A percentile compares a stretch with the other conserved stretches of the same genome.
Evolutionary conservation across 139 green algal genomes (phyloP).

Genomic region (Chlorella sp.): DNA sequence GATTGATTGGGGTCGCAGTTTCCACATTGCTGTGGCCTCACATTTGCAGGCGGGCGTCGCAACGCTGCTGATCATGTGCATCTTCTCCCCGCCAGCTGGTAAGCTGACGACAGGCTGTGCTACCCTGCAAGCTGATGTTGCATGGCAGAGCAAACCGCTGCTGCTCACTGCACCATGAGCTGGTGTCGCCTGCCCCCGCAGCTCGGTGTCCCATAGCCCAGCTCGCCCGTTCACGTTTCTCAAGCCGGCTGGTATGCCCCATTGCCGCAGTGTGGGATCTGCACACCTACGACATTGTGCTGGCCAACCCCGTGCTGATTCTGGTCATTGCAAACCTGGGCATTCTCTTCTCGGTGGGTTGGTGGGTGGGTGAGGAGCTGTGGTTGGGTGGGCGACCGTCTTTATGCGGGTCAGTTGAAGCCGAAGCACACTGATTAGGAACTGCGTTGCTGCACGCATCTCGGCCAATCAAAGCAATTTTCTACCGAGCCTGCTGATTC

Average conservation of each 20-base stretch:
- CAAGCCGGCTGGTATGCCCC: too few relatives aligned
- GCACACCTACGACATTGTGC: constrained; percentile 6
- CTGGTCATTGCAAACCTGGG: constrained; percentile 13
- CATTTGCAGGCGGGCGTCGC: background rate
- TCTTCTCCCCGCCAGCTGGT: background rate
- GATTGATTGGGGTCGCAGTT: background rate
- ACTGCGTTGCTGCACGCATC: too few relatives aligned
- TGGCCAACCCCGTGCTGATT: constrained; percentile 16
- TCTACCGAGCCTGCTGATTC: too few relatives aligned
- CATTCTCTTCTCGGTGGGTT: constrained; percentile 16
- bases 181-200: too few relatives aligned
- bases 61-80: constrained; percentile 18
- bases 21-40: background rate
- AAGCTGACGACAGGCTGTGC: too few relatives aligned
- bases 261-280: constrained; percentile 3
- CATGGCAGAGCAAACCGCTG: too few relatives aligned
- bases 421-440: too few relatives aligned
- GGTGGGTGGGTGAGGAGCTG: background rate
- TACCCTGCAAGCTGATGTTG: too few relatives aligned
- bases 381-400: background rate
- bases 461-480: too few relatives aligned
- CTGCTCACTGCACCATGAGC: too few relatives aligned
- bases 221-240: too few relatives aligned
- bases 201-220: too few relatives aligned
- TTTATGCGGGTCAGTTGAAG: background rate